Percentiles rank a stretch among this genome's conserved stretches.
Evolutionary conservation across 1,284 basidiomycete species (phyloP).

Genomic region (Sutorius eximius): DNA sequence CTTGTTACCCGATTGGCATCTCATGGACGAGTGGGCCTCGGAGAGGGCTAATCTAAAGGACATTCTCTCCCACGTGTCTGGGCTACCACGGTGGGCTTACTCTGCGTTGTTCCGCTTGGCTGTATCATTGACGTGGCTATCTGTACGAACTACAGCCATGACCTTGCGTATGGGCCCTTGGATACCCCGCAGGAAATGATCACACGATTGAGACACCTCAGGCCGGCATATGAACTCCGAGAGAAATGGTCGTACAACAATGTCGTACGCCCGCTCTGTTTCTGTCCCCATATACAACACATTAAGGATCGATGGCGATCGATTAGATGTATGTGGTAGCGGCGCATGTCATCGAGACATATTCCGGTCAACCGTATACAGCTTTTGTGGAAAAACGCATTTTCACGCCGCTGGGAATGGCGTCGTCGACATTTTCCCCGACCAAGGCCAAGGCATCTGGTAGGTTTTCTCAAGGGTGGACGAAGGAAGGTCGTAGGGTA

Average conservation of each 20-base stretch:
- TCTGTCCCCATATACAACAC: not conserved
- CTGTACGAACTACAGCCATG: conserved; percentile 29
- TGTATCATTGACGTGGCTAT: not conserved
- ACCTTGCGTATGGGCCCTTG: conserved; percentile 32
- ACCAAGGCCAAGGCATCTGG: conserved; percentile 34
- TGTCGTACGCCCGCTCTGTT: conserved; percentile 24
- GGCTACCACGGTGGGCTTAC: conserved; percentile 35
- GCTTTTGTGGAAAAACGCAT: conserved; percentile 35
- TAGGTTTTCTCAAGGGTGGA: conserved; percentile 37
- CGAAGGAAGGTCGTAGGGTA: conserved; percentile 25
- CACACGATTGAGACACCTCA: conserved; percentile 34
- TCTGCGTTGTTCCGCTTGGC: not conserved
- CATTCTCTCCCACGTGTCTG: conserved; percentile 41
- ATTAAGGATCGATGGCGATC: not conserved
- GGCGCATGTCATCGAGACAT: conserved; percentile 36
- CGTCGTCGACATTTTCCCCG: conserved; percentile 38
- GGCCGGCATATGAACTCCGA: conserved; percentile 40
- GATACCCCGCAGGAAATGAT: conserved; percentile 33
- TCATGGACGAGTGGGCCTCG: conserved; percentile 37
- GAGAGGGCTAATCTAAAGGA: conserved; percentile 38
- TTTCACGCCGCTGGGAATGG: conserved; percentile 35
- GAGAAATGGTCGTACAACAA: conserved; percentile 45
- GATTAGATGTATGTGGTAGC: conserved; percentile 38
- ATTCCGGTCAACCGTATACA: conserved; percentile 35
- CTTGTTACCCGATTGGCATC: conserved; percentile 39